Evolutionary conservation across 768 basidiomycete genomes (phyloP).

Genomic region (Phaffia australis): DNA sequence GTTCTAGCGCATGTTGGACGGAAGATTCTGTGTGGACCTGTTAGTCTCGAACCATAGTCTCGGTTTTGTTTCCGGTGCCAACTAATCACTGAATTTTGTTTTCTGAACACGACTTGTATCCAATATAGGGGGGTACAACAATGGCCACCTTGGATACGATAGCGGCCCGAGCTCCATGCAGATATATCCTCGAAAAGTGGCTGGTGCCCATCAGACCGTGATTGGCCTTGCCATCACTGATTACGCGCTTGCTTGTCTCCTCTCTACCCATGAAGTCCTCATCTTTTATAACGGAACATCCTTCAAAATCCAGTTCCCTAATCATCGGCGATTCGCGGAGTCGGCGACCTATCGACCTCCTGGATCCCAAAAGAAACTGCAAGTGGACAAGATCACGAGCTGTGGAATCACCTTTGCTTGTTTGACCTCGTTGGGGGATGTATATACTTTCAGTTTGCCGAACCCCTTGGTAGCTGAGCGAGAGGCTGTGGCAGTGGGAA

Average conservation of each 20-base stretch:
- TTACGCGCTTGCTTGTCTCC: conserved; percentile 65
- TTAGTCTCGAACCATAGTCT: too few species aligned
- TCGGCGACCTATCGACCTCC: conserved; percentile 71
- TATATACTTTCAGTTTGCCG: conserved; percentile 62
- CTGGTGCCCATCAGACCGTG: conserved; percentile 61
- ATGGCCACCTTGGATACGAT: conserved; percentile 83
- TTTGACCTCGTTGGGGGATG: conserved; percentile 73
- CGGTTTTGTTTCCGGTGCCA: too few species aligned
- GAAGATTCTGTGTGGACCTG: conserved; percentile 46
- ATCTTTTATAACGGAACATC: not conserved
- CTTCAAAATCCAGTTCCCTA: conserved; percentile 51
- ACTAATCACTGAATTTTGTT: too few species aligned
- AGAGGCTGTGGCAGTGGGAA: conserved; percentile 28
- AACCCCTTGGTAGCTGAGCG: conserved; percentile 32
- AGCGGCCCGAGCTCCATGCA: conserved; percentile 63
- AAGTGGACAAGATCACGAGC: conserved; percentile 65
- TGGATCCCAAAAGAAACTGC: conserved; percentile 56
- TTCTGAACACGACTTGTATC: too few species aligned
- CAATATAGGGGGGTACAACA: conserved; percentile 59
- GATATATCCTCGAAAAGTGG: conserved; percentile 64
- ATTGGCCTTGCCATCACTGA: conserved; percentile 71
- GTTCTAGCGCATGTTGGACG: conserved; percentile 84
- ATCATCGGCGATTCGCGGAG: conserved; percentile 62
- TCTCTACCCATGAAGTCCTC: conserved; percentile 67
- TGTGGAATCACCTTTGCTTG: conserved; percentile 75